Evolutionary conservation across 805 yeast species (phyloP).

Genomic region (Hanseniaspora clermontiae): DNA sequence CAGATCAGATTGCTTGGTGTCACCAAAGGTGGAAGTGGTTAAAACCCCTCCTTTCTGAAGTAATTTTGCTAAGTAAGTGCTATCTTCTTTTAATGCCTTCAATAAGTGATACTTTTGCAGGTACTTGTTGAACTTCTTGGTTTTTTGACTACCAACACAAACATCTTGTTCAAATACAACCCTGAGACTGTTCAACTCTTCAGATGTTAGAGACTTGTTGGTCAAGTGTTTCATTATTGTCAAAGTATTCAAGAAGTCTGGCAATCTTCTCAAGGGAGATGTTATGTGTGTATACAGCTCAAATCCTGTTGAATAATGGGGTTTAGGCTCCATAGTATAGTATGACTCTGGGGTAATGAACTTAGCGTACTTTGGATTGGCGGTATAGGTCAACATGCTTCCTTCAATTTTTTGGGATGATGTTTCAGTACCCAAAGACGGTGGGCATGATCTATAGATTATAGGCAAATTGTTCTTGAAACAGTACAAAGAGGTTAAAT

Average conservation of each 20-base stretch:
- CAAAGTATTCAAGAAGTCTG: constrained; percentile 72
- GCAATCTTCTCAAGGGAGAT: constrained; percentile 76
- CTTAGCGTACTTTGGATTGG: not conserved
- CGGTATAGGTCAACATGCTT: not conserved
- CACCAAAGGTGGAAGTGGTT: not conserved
- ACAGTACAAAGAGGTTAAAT: constrained; percentile 42
- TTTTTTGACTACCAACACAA: not conserved
- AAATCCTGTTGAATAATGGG: constrained; percentile 56
- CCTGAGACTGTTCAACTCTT: not conserved
- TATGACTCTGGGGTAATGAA: constrained; percentile 1
- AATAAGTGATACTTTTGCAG: not conserved
- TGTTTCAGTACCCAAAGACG: not conserved
- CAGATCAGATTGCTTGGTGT: not conserved
- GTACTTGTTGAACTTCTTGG: not conserved
- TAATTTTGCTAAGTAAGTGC: not conserved
- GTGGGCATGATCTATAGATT: constrained; percentile 25
- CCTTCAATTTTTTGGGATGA: not conserved
- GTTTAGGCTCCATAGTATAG: constrained; percentile 24
- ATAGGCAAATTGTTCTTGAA: constrained; percentile 36
- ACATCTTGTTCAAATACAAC: not conserved
- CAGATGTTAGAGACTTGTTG: constrained; percentile 13
- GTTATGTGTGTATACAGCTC: constrained; percentile 60
- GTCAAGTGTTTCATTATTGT: constrained; percentile 42
- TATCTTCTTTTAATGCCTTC: not conserved
- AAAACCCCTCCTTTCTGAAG: constrained; percentile 1